A percentile compares a stretch with the other conserved stretches of the same genome.
phyloP scores from a whole-genome alignment of 108 stramenopile species.

The Epithemia pelagica region DNA sequence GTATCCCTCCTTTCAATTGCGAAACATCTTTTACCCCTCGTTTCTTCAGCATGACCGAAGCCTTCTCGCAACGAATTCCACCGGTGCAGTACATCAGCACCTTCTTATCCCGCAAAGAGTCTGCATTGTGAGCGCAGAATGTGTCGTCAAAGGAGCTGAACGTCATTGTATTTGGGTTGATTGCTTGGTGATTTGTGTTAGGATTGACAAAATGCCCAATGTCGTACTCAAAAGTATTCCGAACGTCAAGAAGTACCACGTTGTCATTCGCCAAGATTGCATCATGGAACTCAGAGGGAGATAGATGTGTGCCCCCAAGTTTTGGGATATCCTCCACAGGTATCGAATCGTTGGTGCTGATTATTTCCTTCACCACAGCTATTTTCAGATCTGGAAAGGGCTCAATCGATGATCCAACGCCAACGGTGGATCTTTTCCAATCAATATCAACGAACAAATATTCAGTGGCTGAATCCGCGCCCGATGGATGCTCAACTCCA shows the following conservation, averaged over 20 bases:
- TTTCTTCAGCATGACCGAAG: conserved; percentile 61
- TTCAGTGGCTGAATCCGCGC: conserved; percentile 5
- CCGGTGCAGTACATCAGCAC: conserved; percentile 96
- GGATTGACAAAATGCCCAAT: conserved; percentile 71
- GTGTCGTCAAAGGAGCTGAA: conserved; percentile 65
- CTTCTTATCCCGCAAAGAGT: conserved; percentile 62
- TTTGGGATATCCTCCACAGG: conserved; percentile 42
- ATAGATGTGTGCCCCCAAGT: conserved; percentile 49
- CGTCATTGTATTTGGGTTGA: conserved; percentile 71
- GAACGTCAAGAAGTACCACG: conserved; percentile 76
- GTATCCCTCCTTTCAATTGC: conserved; percentile 89
- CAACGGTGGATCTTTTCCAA: conserved; percentile 49
- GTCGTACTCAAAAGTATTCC: conserved; percentile 78
- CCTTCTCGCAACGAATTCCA: conserved; percentile 77
- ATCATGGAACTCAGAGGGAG: conserved; percentile 62
- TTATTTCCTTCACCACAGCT: conserved; percentile 72
- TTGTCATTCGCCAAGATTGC: conserved; percentile 15
- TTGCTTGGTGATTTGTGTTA: conserved; percentile 24
- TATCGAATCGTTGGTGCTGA: conserved; percentile 59
- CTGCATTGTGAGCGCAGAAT: conserved; percentile 51
- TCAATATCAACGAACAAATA: conserved; percentile 51
- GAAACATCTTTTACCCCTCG: conserved; percentile 64
- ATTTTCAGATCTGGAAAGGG: conserved; percentile 81
- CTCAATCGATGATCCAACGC: conserved; percentile 12
- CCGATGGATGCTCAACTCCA: background rate